phyloP scores from a whole-genome alignment of 2,329 filamentous ascomycete genomes.

The Xylariaceae sp. region DNA sequence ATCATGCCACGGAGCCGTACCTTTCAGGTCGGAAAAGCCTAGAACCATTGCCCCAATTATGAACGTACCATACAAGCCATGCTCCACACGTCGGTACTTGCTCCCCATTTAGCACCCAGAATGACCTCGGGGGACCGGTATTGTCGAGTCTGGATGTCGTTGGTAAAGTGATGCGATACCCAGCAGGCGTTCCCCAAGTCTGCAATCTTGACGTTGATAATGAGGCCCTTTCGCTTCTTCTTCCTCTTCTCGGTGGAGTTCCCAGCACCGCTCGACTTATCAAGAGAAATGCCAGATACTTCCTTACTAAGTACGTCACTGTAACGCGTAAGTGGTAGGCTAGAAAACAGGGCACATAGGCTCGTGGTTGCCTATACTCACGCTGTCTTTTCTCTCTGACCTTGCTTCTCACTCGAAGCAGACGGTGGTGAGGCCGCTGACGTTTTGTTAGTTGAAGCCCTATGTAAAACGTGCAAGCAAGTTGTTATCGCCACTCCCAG shows the following conservation, averaged over 20 bases:
- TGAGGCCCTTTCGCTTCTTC: conserved; percentile 53
- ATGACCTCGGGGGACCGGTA: conserved; percentile 98
- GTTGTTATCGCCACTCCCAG: no score
- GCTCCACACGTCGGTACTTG: conserved; percentile 99
- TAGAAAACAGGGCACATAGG: background rate
- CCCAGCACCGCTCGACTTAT: conserved; percentile 51
- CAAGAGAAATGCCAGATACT: conserved; percentile 89
- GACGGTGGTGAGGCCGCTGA: conserved; percentile 39
- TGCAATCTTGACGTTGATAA: conserved; percentile 98
- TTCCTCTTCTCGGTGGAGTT: conserved; percentile 57
- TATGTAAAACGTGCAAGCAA: no score
- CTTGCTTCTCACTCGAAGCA: conserved; percentile 62
- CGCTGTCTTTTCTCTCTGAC: conserved; percentile 89
- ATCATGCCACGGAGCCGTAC: no score
- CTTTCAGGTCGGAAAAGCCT: no score
- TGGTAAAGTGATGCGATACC: conserved; percentile 98
- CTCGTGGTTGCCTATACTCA: conserved; percentile 45
- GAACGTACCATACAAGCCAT: conserved; percentile 95
- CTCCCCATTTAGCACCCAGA: conserved; percentile 93
- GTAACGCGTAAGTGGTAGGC: conserved; percentile 9
- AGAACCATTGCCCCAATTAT: no score
- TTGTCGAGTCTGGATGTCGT: conserved; percentile 97
- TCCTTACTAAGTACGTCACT: conserved; percentile 89
- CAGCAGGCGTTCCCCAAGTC: conserved; percentile 98
- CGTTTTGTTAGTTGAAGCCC: no score